Evolutionary conservation across 2,329 filamentous ascomycete genomes (phyloP).

Genomic region (Xylariaceae sp.): DNA sequence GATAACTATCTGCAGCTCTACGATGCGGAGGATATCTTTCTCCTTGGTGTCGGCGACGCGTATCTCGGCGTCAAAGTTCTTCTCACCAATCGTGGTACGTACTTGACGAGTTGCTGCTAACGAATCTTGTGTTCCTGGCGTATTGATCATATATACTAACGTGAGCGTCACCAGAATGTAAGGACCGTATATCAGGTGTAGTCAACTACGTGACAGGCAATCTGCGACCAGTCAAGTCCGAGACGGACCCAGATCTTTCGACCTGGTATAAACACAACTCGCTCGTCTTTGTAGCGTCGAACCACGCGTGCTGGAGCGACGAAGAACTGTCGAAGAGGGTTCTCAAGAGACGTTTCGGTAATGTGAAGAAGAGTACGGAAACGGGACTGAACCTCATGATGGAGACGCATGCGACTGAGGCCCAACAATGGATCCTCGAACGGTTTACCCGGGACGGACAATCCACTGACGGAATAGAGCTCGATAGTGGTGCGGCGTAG

Average conservation of each 20-base stretch:
- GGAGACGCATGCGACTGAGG: constrained; percentile 47
- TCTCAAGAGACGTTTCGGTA: constrained; percentile 54
- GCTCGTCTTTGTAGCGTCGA: constrained; percentile 66
- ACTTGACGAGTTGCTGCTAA: not conserved
- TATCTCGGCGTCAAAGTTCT: constrained; percentile 79
- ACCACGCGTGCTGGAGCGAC: constrained; percentile 71
- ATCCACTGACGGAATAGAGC: constrained; percentile 15
- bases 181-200: constrained; percentile 62
- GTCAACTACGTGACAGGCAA: constrained; percentile 77
- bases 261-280: constrained; percentile 83
- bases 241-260: constrained; percentile 65
- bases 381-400: constrained; percentile 52
- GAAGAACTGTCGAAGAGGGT: constrained; percentile 55
- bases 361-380: constrained; percentile 47
- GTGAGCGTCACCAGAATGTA: constrained; percentile 46
- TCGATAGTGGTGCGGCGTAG: not conserved
- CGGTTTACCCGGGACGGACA: constrained; percentile 2
- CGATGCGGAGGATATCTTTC: constrained; percentile 67
- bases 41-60: constrained; percentile 86
- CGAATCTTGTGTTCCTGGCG: not conserved
- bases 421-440: constrained; percentile 46
- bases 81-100: constrained; percentile 65
- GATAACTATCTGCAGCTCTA: constrained; percentile 90
- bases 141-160: constrained; percentile 11
- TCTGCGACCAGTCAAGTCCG: constrained; percentile 72